Evolutionary conservation across 2,329 filamentous ascomycete species (phyloP).

Genomic region (Talaromyces albobiverticillius): DNA sequence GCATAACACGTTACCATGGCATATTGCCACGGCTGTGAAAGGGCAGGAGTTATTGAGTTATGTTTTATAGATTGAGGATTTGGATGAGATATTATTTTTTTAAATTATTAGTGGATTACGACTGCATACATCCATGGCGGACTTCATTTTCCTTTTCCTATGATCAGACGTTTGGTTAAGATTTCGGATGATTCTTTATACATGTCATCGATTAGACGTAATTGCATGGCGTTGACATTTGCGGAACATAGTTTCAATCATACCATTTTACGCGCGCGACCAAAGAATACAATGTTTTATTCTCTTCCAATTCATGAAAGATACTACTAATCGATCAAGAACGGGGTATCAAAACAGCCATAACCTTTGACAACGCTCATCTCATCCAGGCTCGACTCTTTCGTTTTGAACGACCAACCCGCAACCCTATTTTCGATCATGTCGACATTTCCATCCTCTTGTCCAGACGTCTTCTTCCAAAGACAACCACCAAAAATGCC

Average conservation of each 20-base stretch:
- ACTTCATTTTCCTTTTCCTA: too few relatives aligned
- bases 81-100: neutral
- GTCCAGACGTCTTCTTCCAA: constrained; percentile 27
- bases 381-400: constrained; percentile 38
- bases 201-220: too few relatives aligned
- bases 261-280: too few relatives aligned
- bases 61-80: constrained; percentile 30
- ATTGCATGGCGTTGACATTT: too few relatives aligned
- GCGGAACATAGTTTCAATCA: too few relatives aligned
- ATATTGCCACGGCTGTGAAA: constrained; percentile 44
- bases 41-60: constrained; percentile 42
- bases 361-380: constrained; percentile 50
- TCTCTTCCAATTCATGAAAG: too few relatives aligned
- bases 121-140: too few relatives aligned
- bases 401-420: constrained; percentile 48
- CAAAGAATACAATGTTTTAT: too few relatives aligned
- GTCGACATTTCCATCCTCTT: constrained; percentile 14
- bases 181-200: too few relatives aligned
- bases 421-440: constrained; percentile 34
- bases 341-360: constrained; percentile 46
- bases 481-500: constrained; percentile 42
- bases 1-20: constrained; percentile 46
- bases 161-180: too few relatives aligned
- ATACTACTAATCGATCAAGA: constrained; percentile 25
- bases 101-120: too few relatives aligned